Conservation (phyloP, 2,329 filamentous ascomycete species). For the Aspergillaceae sp. region DNA sequence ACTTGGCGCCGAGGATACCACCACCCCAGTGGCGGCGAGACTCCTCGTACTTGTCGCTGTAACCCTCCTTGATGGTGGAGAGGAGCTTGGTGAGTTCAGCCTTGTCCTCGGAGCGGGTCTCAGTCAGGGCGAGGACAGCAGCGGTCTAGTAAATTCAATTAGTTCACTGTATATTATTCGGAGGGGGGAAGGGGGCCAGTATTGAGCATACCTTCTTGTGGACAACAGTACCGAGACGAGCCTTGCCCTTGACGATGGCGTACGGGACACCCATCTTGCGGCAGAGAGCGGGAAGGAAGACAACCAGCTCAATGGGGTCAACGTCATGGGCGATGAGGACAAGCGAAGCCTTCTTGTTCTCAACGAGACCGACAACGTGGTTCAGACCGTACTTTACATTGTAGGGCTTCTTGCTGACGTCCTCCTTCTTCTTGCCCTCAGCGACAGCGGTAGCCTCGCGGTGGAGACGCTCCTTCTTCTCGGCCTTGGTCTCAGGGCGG, state of each 20-base stretch:
- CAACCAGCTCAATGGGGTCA: conserved; percentile 97
- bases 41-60: conserved; percentile 91
- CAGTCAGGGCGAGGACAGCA: conserved; percentile 88
- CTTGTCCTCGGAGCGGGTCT: conserved; percentile 98
- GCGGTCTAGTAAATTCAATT: conserved; percentile 61
- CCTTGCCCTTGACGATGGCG: conserved; percentile 99
- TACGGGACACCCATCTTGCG: conserved; percentile 99
- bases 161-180: conserved; percentile 1
- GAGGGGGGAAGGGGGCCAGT: not conserved
- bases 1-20: conserved; percentile 98
- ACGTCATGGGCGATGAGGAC: conserved; percentile 99
- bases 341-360: conserved; percentile 99
- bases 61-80: conserved; percentile 94
- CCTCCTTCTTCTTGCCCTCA: conserved; percentile 99
- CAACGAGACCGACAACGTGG: conserved; percentile 93
- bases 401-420: conserved; percentile 99
- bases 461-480: conserved; percentile 99
- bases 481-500: conserved; percentile 95
- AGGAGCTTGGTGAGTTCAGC: conserved; percentile 94
- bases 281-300: conserved; percentile 98
- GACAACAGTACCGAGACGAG: conserved; percentile 93
- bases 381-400: conserved; percentile 99
- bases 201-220: conserved; percentile 82
- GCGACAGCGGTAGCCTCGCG: conserved; percentile 97
- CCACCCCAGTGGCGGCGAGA: conserved; percentile 92